Evolutionary conservation across 2,329 filamentous ascomycete species (phyloP), one percentile per base, ranked within the genome.

Genomic region (Xylariales sp.): DNA sequence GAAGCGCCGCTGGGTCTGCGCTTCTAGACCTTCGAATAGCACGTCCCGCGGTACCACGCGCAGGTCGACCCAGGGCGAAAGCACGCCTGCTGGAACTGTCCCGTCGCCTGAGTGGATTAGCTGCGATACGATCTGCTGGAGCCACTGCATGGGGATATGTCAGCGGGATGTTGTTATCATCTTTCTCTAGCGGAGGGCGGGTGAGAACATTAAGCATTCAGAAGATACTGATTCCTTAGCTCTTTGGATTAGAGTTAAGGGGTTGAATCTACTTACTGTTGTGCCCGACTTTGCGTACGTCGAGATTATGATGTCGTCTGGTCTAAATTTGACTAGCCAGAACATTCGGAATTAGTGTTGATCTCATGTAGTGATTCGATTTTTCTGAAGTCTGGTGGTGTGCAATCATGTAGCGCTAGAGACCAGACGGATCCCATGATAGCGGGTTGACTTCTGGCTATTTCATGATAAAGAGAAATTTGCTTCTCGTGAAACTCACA

Each of bases 1-100:
- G 28, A 65, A 65, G 10, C 62, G 62, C 9, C 62, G 46, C 3
- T 39, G 16, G 9, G 36, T 54, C 30, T 65, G 62, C 1, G 54
- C 54, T n/a, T 60, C 54, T 1, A 65, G 28, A 32, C 9, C 8
- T 12, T 65, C 23, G 3, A 12, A 43, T n/a, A 60, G 0, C 3
- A 9, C 36, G n/a, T 59, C 62, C 14, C 62, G 62, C 1, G 50
- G 50, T 53, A 53, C 23, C 7, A 36, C 30, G 14, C 50, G 50
- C 32, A 53, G 14, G 3, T 53, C 50, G 9, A 53, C 50, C 50
- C 50, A 53, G 18, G 50, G 50, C 14, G 50, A 53, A 18, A 53
- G 16, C 3, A 16, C 32, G 9, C 34, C 34, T 36, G 50, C 12
- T 8, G 50, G 14, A 9, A 53, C 50, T 6, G 30, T 53, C n/a